These are phyloP conservation scores for Cynanchum wilfordii DNA, from an alignment of 257 asterid species.

Conservation along the genomic window DNA sequence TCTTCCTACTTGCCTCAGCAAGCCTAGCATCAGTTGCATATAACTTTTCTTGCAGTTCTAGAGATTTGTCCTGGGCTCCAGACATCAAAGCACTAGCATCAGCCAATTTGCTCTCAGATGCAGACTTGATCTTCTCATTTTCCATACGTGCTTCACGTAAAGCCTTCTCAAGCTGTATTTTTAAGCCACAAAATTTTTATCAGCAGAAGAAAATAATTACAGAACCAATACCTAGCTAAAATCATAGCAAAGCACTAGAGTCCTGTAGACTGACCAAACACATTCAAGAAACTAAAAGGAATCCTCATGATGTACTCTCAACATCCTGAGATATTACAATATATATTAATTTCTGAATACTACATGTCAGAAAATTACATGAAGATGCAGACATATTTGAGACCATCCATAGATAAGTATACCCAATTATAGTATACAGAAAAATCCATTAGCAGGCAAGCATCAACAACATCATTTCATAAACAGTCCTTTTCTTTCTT, in stretches of 20 bases:
- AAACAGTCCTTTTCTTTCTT: not conserved
- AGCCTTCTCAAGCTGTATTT: constrained; percentile 63
- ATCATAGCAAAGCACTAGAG: not conserved
- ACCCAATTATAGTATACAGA: not conserved
- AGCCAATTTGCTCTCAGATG: constrained; percentile 57
- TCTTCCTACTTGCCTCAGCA: constrained; percentile 73
- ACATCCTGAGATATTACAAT: not conserved
- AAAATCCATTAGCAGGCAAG: not conserved
- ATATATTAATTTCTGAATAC: not conserved
- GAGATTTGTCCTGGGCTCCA: constrained; percentile 57
- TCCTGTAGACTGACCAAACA: not conserved
- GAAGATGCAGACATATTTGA: not conserved
- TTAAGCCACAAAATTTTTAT: constrained; percentile 6
- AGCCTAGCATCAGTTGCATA: constrained; percentile 78
- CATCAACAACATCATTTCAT: not conserved
- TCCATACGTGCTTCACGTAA: constrained; percentile 47
- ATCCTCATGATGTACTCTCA: not conserved
- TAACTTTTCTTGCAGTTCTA: constrained; percentile 60
- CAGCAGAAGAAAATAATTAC: constrained; percentile 6
- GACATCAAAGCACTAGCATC: constrained; percentile 57
- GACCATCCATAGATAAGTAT: not conserved
- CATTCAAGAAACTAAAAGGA: not conserved
- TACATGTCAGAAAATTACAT: not conserved
- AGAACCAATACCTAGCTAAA: not conserved
- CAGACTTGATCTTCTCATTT: constrained; percentile 47